phyloP scores from a whole-genome alignment of 2,329 filamentous ascomycete genomes.

The Botrytis paeoniae region DNA sequence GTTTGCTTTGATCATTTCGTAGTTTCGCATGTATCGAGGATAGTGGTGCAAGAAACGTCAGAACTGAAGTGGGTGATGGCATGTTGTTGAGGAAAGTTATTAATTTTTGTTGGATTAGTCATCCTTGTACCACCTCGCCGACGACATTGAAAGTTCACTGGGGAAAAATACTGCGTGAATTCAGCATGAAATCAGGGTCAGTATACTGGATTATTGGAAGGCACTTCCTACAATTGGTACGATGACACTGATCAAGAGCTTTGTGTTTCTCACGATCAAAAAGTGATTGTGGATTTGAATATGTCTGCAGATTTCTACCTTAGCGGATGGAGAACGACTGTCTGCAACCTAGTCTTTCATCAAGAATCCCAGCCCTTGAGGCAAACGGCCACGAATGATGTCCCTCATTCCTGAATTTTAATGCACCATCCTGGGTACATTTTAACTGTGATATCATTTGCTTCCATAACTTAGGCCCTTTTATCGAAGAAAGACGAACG shows the following conservation, averaged over 20 bases:
- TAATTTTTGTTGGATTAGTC: background rate
- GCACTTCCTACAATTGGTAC: background rate
- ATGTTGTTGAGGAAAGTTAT: background rate
- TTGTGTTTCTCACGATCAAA: background rate
- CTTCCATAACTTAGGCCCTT: background rate
- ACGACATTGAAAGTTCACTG: background rate
- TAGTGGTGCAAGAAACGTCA: background rate
- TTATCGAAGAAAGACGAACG: background rate
- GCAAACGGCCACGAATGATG: background rate
- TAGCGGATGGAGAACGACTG: background rate
- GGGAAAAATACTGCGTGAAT: background rate
- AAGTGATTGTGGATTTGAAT: background rate
- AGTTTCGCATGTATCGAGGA: background rate
- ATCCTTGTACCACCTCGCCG: background rate
- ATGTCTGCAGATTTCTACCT: background rate
- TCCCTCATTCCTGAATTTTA: background rate
- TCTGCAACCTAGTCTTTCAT: background rate
- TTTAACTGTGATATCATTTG: background rate
- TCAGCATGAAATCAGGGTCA: background rate
- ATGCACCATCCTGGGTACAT: background rate
- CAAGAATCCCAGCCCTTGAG: background rate
- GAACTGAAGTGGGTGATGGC: background rate
- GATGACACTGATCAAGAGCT: background rate
- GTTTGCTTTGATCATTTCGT: background rate
- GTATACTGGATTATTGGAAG: background rate